Evolutionary conservation across 1,284 basidiomycete species (phyloP).

Genomic region (Rhodofomes roseus): DNA sequence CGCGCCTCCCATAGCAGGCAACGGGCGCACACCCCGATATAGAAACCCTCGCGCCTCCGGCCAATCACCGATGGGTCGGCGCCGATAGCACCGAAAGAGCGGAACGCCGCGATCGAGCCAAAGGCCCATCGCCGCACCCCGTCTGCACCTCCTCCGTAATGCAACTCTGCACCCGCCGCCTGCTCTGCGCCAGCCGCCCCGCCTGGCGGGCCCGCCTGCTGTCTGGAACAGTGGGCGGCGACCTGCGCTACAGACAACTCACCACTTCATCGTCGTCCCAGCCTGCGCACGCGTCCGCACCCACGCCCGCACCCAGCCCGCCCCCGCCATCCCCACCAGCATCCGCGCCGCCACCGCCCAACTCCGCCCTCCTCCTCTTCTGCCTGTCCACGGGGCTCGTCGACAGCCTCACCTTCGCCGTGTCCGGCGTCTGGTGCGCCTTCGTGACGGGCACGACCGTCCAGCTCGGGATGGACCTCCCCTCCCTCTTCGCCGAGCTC

Average conservation of each 20-base stretch:
- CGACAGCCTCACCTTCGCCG: slow-evolving; percentile 10
- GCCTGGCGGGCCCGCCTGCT: not conserved
- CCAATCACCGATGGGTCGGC: not conserved
- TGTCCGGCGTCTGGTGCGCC: slow-evolving; percentile 8
- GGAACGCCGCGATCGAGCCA: not conserved
- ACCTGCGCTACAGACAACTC: not conserved
- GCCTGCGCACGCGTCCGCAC: not conserved
- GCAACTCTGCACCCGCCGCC: not conserved
- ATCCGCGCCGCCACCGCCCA: not conserved
- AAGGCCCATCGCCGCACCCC: not conserved
- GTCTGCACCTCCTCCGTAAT: slow-evolving; percentile 1
- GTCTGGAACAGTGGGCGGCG: not conserved
- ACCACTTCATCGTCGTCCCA: not conserved
- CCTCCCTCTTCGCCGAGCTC: slow-evolving; percentile 5
- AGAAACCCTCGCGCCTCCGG: not conserved
- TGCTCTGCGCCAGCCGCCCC: not conserved
- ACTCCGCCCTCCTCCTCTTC: slow-evolving; percentile 8
- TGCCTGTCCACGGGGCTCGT: slow-evolving; percentile 8
- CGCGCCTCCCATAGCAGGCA: not conserved
- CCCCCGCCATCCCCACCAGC: too few species aligned
- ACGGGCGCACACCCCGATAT: not conserved
- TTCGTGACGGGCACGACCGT: slow-evolving; percentile 11
- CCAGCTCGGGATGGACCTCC: slow-evolving; percentile 9
- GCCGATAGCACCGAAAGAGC: not conserved
- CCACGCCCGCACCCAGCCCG: not conserved